A percentile compares a stretch with the other conserved stretches of the same genome.
Conservation (phyloP, 495 filamentous ascomycete genomes). For the Tuber aestivum region DNA sequence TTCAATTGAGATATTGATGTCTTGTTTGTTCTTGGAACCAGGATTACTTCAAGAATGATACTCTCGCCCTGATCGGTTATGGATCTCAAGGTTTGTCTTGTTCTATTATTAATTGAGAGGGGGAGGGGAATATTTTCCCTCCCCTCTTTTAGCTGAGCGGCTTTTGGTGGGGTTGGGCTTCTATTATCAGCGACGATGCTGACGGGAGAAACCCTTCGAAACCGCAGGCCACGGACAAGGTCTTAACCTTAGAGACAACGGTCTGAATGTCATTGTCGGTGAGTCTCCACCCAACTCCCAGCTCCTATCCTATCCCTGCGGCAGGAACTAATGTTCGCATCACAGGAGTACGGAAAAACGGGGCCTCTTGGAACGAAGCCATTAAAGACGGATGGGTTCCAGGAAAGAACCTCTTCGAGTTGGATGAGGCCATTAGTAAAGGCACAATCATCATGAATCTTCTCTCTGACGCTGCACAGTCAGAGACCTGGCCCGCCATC, state of each 20-base stretch:
- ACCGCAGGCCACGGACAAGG: constrained; percentile 82
- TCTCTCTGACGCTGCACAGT: constrained; percentile 92
- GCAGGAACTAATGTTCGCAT: not conserved
- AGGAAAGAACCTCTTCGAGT: constrained; percentile 95
- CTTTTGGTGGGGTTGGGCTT: not conserved
- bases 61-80: constrained; percentile 97
- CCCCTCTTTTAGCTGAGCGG: not conserved
- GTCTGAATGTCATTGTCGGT: constrained; percentile 94
- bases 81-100: constrained; percentile 65
- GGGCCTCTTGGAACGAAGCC: constrained; percentile 96
- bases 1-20: constrained; percentile 6
- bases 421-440: constrained; percentile 87
- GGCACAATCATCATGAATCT: constrained; percentile 99
- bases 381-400: constrained; percentile 95
- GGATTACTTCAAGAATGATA: constrained; percentile 96
- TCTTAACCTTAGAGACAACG: constrained; percentile 98
- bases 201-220: not conserved
- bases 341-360: constrained; percentile 81
- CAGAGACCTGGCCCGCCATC: constrained; percentile 95
- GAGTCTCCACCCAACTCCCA: not conserved
- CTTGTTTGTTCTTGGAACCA: not conserved
- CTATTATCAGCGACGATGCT: not conserved
- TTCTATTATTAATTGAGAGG: not conserved
- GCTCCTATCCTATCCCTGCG: not conserved
- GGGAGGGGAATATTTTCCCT: not conserved